Base-by-base conservation (phyloP, 1,284 basidiomycete genomes). In the Cronartium ribicola region DNA sequence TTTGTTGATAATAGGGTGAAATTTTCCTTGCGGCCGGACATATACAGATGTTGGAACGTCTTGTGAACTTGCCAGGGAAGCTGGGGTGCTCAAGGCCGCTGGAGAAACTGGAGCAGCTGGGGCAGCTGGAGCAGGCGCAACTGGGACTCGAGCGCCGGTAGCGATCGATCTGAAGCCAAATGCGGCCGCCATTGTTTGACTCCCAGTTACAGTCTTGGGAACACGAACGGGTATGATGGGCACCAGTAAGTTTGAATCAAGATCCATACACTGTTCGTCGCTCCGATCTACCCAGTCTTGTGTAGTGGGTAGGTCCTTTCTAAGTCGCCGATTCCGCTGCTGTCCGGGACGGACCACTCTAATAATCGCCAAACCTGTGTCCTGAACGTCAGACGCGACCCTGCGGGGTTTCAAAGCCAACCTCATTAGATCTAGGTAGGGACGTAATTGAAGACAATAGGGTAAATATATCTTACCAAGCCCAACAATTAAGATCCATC, bases 401-500 rank as follows among this genome's bases (percentile, higher is more conserved):
- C 69, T 70, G 44, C 44, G n/a, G n/a, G n/a, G n/a, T 11, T n/a
- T 11, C 44, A n/a, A 48, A n/a, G 44, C n/a, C n/a, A 48, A 3
- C 44, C 44, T 1, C 11, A n/a, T 48, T 3, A 11, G 11, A 48
- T 11, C 44, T 48, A 3, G 1, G 1, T 48, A 1, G 44, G 44
- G 44, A 11, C 1, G 44, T 48, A 48, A 48, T 48, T 48, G 1
- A 1, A n/a, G 11, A 11, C 29, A 29, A 29, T 29, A 29, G 29
- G 1, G 44, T n/a, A 48, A 3, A 48, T 11, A 13, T 20, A 8
- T 11, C 41, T 39, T 71, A 71, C 69, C 69, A 71, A n/a, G 60
- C 40, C 68, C 66, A 68, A 51, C 66, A 68, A 60, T 68, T 55
- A 7, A 40, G 37, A 43, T 68, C 51, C 66, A 68, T 68, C 5